A percentile compares a stretch with the other conserved stretches of the same genome.
These are phyloP conservation scores for Paraconiothyrium sp. DNA, from an alignment of 2,329 filamentous ascomycete genomes.

Conservation along the genomic window DNA sequence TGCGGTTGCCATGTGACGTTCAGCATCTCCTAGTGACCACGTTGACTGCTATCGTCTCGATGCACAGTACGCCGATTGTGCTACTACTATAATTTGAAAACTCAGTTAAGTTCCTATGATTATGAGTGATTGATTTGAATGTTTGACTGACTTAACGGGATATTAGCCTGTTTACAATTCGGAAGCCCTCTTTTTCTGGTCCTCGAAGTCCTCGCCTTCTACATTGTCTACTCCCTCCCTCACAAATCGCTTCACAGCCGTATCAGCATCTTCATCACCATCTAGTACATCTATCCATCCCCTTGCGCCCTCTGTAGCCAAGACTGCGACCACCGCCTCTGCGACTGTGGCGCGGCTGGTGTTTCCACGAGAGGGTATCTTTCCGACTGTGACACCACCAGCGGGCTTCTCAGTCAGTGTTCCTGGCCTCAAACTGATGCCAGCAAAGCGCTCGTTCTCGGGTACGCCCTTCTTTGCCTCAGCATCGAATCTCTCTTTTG, in stretches of 20 bases:
- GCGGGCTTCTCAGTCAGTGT: slow-evolving; percentile 59
- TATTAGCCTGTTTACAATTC: slow-evolving; percentile 22
- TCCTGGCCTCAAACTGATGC: slow-evolving; percentile 63
- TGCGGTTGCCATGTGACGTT: too few relatives aligned
- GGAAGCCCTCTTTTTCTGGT: slow-evolving; percentile 46
- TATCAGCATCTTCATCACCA: slow-evolving; percentile 58
- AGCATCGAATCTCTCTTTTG: slow-evolving; percentile 39
- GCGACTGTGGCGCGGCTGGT: slow-evolving; percentile 63
- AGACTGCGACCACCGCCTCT: slow-evolving; percentile 58
- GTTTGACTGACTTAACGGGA: neutral
- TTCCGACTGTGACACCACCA: slow-evolving; percentile 60
- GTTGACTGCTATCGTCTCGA: too few relatives aligned
- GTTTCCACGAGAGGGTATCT: slow-evolving; percentile 52
- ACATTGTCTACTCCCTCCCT: slow-evolving; percentile 57
- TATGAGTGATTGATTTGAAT: neutral
- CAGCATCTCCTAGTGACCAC: too few relatives aligned
- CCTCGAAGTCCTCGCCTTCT: slow-evolving; percentile 62
- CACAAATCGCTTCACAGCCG: slow-evolving; percentile 58
- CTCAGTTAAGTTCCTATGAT: neutral
- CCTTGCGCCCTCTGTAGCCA: slow-evolving; percentile 58
- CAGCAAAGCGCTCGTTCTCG: slow-evolving; percentile 53
- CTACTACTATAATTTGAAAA: neutral
- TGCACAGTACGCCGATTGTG: too few relatives aligned
- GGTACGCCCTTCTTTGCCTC: slow-evolving; percentile 39
- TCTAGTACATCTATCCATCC: slow-evolving; percentile 65